Evolutionary conservation across 495 filamentous ascomycete species (phyloP), one percentile per base, ranked within the genome.

Genomic region (Trichodelitschia bisporula): DNA sequence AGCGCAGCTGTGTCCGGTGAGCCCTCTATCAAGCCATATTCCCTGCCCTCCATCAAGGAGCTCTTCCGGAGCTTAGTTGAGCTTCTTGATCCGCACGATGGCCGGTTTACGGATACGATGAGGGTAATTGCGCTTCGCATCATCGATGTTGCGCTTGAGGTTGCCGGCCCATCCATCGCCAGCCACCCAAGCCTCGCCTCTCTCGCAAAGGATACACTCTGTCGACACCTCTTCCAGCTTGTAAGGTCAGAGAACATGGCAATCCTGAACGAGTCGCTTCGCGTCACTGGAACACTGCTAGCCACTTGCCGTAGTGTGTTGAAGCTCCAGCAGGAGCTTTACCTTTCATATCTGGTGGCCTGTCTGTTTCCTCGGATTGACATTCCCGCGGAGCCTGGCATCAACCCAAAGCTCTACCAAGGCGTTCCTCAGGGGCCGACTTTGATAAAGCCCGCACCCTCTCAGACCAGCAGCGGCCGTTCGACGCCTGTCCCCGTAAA

Each of bases 281-380:
- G 84, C 30, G 86, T 99, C 18, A 73, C 82, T 4, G 74, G 80
- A 12, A 99, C 89, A 0, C 52, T 99, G 17, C 55, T 99, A 4
- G 73, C 80, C 18, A 95, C 86, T 0, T 92, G 83, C 43, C 65
- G 86, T 28, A 66, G 72, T n/a, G 78, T 91, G 13, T 54, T 99
- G 30, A 95, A 93, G 52, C 58, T 99, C 15, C 86, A 99, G 43
- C 86, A 99, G 56, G 86, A 99, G 51, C 61, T 99, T 2, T 99
- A 84, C 43, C 53, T 99, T 19, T 89, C 80, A 0, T 99, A 99
- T 47, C 51, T 99, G 18, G 73, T 95, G 18, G 77, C 79, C 9
- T 99, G 86, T 46, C 59, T 99, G 21, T 83, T 93, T 43, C 86
- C 89, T 2, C 62, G 69, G 12, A 71, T 95, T 15, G 79, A 90